Evolutionary conservation across 2,329 filamentous ascomycete genomes (phyloP), one percentile per base, ranked within the genome.

Genomic region (Fusarium sp.): DNA sequence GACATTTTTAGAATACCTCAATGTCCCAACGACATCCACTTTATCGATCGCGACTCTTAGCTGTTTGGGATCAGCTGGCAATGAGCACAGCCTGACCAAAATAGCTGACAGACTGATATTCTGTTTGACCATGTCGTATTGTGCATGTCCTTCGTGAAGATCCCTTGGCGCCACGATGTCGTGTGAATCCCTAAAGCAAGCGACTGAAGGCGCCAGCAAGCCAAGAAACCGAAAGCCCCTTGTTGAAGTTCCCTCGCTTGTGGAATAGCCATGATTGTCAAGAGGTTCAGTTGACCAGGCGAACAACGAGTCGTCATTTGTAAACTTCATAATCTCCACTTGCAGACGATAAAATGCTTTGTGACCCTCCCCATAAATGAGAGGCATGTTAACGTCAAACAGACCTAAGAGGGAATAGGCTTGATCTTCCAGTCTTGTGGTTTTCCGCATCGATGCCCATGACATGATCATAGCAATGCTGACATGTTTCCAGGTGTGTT

Each of bases 281-380:
- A 63, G n/a, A 7, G 61, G 61, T 22, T 63, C 61, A 3, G 61
- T 63, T 2, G 58, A 63, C 61, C 61, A 64, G 1, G 61, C 61
- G 1, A 64, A 64, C 1, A 64, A 14, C 0, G 59, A 64, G 14
- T 64, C 59, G 1, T 64, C 61, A 2, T 58, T 64, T 6, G 61
- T 64, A 7, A 40, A 43, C 17, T 65, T 64, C 59, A 64, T 64
- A 5, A 64, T 64, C 13, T 64, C 61, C 4, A 64, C 59, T 11
- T 64, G 61, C 6, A 64, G 45, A 2, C 61, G 39, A 1, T 64
- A 64, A 9, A 64, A 64, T 0, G 61, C 59, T 13, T 64, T 64
- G 2, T 56, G 51, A 0, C 61, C 60, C 20, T 64, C 61, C 1
- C 61, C 61, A 1, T 64, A 64, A 6, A 64, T 64, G 2, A 64